Conservation (phyloP, 495 filamentous ascomycete species). For the Ramalina intermedia region DNA sequence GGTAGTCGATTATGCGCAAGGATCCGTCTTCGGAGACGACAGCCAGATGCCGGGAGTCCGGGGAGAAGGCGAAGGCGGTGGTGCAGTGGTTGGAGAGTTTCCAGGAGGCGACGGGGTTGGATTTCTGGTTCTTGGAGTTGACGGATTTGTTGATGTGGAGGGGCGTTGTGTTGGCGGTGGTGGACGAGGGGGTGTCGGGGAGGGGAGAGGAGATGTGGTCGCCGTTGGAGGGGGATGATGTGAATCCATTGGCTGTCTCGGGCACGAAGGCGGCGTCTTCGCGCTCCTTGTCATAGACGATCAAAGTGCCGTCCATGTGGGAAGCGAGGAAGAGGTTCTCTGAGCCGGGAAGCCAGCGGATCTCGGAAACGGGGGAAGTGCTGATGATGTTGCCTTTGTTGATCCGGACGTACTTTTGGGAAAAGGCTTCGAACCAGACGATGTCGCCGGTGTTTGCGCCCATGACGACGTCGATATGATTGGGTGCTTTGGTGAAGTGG, state of each 20-base stretch:
- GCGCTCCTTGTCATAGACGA: slow-evolving; percentile 98
- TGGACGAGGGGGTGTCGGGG: slow-evolving; percentile 19
- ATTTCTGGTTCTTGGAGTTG: slow-evolving; percentile 81
- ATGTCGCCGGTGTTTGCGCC: slow-evolving; percentile 93
- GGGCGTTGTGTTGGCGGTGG: slow-evolving; percentile 23
- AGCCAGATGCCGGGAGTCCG: slow-evolving; percentile 73
- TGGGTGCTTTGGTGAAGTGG: slow-evolving; percentile 56
- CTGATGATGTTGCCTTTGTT: slow-evolving; percentile 96
- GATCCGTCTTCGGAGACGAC: slow-evolving; percentile 86
- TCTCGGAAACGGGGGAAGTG: slow-evolving; percentile 65
- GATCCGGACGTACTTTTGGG: slow-evolving; percentile 85
- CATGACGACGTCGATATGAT: slow-evolving; percentile 82
- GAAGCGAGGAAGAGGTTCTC: slow-evolving; percentile 87
- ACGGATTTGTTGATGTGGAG: slow-evolving; percentile 71
- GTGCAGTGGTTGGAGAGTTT: slow-evolving; percentile 79
- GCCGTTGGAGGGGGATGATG: slow-evolving; percentile 2
- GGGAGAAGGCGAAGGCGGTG: slow-evolving; percentile 79
- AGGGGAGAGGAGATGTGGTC: neutral
- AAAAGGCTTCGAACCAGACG: slow-evolving; percentile 97
- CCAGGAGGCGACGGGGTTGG: slow-evolving; percentile 83
- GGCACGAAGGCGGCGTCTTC: slow-evolving; percentile 69
- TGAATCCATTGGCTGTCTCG: slow-evolving; percentile 22
- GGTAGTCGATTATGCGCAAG: slow-evolving; percentile 77
- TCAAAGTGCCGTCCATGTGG: slow-evolving; percentile 82
- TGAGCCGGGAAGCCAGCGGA: slow-evolving; percentile 87